A percentile compares a stretch with the other conserved stretches of the same genome.
Evolutionary conservation across 169 alveolate species (phyloP).

Genomic region (Cryptosporidium bovis): DNA sequence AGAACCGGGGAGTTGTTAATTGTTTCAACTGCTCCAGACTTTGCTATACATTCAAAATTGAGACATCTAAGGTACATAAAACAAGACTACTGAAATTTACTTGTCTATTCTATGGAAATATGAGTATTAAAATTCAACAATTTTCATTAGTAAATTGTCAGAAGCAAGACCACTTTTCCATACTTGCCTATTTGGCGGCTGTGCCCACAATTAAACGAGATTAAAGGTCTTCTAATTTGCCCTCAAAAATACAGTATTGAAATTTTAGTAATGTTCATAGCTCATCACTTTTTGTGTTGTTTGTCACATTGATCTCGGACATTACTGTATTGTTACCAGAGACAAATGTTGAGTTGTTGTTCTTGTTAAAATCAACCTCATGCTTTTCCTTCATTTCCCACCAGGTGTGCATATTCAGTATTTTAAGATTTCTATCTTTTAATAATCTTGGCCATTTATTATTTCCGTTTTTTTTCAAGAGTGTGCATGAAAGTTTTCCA

Average conservation of each 20-base stretch:
- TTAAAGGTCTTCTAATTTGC: too few species aligned
- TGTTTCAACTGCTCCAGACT: not conserved
- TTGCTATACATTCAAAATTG: not conserved
- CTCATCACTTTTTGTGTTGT: not conserved
- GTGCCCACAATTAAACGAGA: too few species aligned
- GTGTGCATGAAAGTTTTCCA: conserved; percentile 87
- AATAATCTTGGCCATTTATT: conserved; percentile 86
- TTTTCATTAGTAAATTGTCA: too few species aligned
- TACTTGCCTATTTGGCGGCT: too few species aligned
- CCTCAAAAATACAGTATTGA: too few species aligned
- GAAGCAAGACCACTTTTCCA: too few species aligned
- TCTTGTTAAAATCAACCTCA: conserved; percentile 57
- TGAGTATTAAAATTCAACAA: too few species aligned
- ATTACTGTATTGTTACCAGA: not conserved
- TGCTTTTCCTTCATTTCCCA: conserved; percentile 94
- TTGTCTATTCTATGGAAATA: too few species aligned
- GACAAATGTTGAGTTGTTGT: conserved; percentile 11
- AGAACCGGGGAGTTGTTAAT: too few species aligned
- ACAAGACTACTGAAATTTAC: too few species aligned
- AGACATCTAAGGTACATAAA: not conserved
- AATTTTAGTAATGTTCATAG: not conserved
- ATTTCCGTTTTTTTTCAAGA: conserved; percentile 81
- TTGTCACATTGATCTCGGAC: not conserved
- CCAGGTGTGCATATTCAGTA: conserved; percentile 91
- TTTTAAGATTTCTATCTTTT: conserved; percentile 83